A percentile compares a stretch with the other conserved stretches of the same genome.
phyloP scores from a whole-genome alignment of 306 rosid species.

The Malus sylvestris region DNA sequence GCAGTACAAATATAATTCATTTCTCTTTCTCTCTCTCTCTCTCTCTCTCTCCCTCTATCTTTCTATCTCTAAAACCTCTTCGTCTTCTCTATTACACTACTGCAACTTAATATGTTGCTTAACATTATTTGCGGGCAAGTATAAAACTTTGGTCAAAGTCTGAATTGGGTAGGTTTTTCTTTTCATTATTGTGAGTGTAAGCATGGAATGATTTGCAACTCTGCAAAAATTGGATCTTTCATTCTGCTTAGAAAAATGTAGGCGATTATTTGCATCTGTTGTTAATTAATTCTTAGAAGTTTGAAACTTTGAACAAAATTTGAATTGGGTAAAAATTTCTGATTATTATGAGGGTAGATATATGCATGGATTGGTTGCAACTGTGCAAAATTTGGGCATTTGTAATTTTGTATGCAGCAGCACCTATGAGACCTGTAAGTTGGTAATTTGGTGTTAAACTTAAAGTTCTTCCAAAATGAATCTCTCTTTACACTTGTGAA shows the following conservation, averaged over 20 bases:
- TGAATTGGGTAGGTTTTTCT: background rate
- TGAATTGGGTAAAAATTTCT: background rate
- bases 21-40: no score
- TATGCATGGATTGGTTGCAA: slow-evolving; percentile 23
- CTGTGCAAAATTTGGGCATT: slow-evolving; percentile 63
- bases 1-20: no score
- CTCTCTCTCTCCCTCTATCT: no score
- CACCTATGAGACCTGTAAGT: slow-evolving; percentile 70
- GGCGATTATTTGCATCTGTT: background rate
- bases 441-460: background rate
- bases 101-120: no score
- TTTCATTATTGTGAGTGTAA: slow-evolving; percentile 6
- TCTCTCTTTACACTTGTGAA: no score
- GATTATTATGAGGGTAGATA: slow-evolving; percentile 31
- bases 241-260: no score
- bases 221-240: slow-evolving; percentile 51
- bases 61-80: no score
- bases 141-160: background rate
- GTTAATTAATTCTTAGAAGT: background rate
- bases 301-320: background rate
- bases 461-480: background rate
- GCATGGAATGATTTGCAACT: slow-evolving; percentile 71
- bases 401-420: slow-evolving; percentile 58
- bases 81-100: no score
- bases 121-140: background rate